These are phyloP conservation scores for Aureobasidium sp. DNA, from an alignment of 2,329 filamentous ascomycete species.

Conservation along the genomic window DNA sequence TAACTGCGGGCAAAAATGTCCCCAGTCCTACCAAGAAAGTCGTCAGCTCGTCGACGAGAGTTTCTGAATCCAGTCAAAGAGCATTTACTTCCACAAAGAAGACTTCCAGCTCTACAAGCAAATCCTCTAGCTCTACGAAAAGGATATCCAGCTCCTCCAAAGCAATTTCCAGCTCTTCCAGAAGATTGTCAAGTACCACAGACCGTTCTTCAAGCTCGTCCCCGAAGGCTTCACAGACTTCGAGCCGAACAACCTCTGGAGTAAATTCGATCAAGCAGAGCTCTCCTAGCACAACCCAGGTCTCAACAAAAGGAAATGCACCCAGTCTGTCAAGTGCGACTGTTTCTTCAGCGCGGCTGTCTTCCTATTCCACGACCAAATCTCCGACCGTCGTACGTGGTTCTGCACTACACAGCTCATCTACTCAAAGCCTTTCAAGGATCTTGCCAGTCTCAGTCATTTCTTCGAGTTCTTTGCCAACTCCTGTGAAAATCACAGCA, in stretches of 20 bases:
- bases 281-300: neutral
- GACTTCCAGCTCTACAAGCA: neutral
- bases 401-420: neutral
- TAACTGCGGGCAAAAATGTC: neutral
- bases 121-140: no score
- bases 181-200: no score
- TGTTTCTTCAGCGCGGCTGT: neutral
- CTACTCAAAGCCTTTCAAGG: neutral
- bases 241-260: neutral
- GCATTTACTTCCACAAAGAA: neutral
- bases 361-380: neutral
- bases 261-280: neutral
- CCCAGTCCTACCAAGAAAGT: neutral
- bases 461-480: neutral
- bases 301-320: neutral
- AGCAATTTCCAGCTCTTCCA: no score
- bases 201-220: no score
- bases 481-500: neutral
- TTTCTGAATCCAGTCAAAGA: neutral
- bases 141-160: no score
- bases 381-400: neutral
- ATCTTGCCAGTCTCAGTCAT: neutral
- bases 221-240: neutral
- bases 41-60: neutral
- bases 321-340: neutral